Base-by-base conservation (phyloP, 2,329 filamentous ascomycete species). In the Rutstroemia sp. region DNA sequence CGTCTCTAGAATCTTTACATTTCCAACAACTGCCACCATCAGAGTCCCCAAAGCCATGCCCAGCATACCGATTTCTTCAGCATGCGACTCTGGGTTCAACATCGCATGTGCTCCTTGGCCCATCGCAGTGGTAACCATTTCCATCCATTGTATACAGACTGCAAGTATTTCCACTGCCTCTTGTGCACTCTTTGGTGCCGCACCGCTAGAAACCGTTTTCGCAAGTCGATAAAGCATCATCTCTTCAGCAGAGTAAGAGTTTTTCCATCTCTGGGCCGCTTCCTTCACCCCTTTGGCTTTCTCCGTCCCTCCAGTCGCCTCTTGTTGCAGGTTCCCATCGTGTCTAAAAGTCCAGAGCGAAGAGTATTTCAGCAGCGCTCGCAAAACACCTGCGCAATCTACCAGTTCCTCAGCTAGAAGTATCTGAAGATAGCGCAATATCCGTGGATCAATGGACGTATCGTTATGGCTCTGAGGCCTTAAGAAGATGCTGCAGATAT, bases 31-130 rank as follows among this genome's bases (percentile, higher is more conserved):
- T 0, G 80, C 78, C 49, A 87, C 71, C 5, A 87, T 70, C 17
- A 89, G 73, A 66, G 84, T 78, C 2, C 84, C 80, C 58, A 89
- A 79, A 0, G 82, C 84, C 47, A 83, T 80, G 19, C 82, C 77
- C 1, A 84, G 75, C 46, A 78, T 81, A 73, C 84, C 79, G 51
- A 86, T 83, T 34, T 84, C 76, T 19, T 75, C 73, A 50, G 76
- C 1, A 73, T 72, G 44, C 69, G 72, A 49, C 75, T 73, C 73
- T 57, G 82, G 53, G 8, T 59, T 56, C 41, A 66, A 50, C 48
- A 69, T 74, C 34, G 77, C 73, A 56, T 74, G 71, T 30, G 81
- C 75, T 0, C 76, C 68, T 39, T 76, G 70, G 52, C 78, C 72
- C 39, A 79, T 75, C 7, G 21, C 45, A 52, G 76, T 70, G 41